These are phyloP conservation scores for Phoma sp. DNA, from an alignment of 2,329 filamentous ascomycete genomes.

Conservation along the genomic window DNA sequence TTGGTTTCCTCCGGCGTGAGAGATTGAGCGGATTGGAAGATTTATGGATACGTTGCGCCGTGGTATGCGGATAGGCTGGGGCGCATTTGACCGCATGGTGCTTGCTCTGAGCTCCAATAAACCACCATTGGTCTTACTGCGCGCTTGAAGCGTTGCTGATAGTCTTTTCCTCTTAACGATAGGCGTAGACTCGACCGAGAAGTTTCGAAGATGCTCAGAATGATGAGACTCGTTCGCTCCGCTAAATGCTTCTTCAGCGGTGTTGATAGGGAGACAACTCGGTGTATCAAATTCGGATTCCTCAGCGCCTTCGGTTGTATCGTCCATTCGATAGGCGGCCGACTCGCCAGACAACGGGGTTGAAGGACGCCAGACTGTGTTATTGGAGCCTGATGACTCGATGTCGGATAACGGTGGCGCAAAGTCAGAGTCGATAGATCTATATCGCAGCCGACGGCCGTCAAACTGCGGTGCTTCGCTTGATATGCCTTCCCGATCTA, in stretches of 20 bases:
- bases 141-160: constrained; percentile 4
- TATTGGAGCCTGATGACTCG: not conserved
- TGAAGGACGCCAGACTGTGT: not conserved
- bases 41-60: constrained; percentile 32
- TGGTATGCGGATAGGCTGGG: constrained; percentile 19
- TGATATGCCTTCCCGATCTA: not conserved
- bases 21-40: constrained; percentile 21
- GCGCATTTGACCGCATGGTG: constrained; percentile 6
- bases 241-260: not conserved
- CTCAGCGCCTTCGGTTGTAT: not conserved
- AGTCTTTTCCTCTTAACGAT: not conserved
- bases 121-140: constrained; percentile 24
- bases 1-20: not conserved
- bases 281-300: not conserved
- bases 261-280: not conserved
- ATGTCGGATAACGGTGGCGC: not conserved
- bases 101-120: constrained; percentile 31
- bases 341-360: not conserved
- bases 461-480: not conserved
- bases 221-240: not conserved
- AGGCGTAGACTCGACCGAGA: not conserved
- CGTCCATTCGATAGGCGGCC: not conserved
- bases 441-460: too few species aligned
- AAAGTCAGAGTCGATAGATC: too few species aligned
- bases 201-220: not conserved